Evolutionary conservation across 331 rosid genomes (phyloP), one percentile per base, ranked within the genome.

Genomic region (Rosa hybrid): DNA sequence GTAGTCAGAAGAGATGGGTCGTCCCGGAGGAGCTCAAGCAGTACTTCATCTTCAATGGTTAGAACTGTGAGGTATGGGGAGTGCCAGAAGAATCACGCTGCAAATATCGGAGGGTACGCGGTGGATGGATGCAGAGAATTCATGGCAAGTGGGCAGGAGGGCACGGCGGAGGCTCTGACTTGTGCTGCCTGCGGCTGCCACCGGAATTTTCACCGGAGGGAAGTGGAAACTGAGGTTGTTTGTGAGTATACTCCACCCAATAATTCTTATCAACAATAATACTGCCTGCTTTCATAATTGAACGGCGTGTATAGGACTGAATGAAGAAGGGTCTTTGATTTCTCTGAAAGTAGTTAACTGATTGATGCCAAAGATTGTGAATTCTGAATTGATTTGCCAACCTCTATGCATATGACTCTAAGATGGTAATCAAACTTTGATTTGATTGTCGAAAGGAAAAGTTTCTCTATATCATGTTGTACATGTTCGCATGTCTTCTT

Each of bases 151-250:
- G 84, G 87, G 1, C 86, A 76, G 6, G 96, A 91, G 8, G 97
- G 93, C 56, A 81, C 95, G 6, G 62, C 63, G 48, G 89, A 69
- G 42, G 97, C 89, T 0, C 94, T 95, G 46, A 76, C 84, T 1
- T 95, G 98, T 75, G 98, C 98, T 0, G 98, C 98, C 72, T 95
- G 98, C 16, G 97, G 92, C 25, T 94, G 98, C 81, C 98, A 94
- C 78, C 69, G 98, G 67, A 94, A 86, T 79, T 94, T 94, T 41
- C 98, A 94, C 67, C 75, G 87, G 81, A 90, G 89, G 78, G 90
- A 90, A 81, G 94, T 91, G 75, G 96, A 95, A 54, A 87, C 91
- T 39, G 99, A 94, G 89, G 95, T 92, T 23, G 97, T 91, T 16
- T 92, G 98, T 88, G 98, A 94, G 92, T 92, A 94, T 81, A 89